Base-by-base conservation (phyloP, 345 rosid genomes). In the Citrus glauca region DNA sequence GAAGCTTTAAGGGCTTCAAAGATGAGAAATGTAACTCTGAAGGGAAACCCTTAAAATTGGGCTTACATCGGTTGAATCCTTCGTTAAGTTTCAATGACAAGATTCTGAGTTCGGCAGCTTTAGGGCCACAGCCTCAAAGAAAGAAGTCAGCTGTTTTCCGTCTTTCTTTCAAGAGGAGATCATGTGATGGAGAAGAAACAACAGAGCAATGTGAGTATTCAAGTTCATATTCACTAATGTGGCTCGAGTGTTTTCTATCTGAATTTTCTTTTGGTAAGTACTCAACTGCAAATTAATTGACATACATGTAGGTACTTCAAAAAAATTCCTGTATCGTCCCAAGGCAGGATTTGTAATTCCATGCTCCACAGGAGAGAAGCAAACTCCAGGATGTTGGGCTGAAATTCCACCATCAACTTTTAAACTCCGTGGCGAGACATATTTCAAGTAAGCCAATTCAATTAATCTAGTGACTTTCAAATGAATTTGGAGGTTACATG, bases 321-420 rank as follows among this genome's bases (percentile, higher is more conserved):
- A 91, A 80, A 88, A 81, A 80, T 88, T 85, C 67, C 28, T 89
- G 56, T 89, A 86, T 76, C 88, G 73, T 70, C 97, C 95, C 13
- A 85, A 81, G 83, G 92, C 91, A 60, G 97, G 98, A 75, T 79
- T 66, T 45, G 65, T 77, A 14, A 80, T 89, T 80, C 92, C 98
- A 0, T 73, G 86, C 48, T 59, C 82, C 64, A 71, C 77, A 17
- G 83, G 75, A 37, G 91, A 90, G 84, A 93, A 89, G 76, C 73
- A 60, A 35, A 81, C 75, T 55, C 64, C 80, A 57, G 91, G 91
- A 71, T 81, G 86, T 77, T 93, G 94, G 97, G 83, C 88, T 27
- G 90, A 92, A 82, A 82, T 93, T 73, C 88, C 90, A 56, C 91
- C 98, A 40, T 90, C 94, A 32, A 89, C 81, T 66, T 93, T 93